Base-by-base conservation (phyloP, 192 early-diverging fungal genomes). In the Mortierella claussenii region DNA sequence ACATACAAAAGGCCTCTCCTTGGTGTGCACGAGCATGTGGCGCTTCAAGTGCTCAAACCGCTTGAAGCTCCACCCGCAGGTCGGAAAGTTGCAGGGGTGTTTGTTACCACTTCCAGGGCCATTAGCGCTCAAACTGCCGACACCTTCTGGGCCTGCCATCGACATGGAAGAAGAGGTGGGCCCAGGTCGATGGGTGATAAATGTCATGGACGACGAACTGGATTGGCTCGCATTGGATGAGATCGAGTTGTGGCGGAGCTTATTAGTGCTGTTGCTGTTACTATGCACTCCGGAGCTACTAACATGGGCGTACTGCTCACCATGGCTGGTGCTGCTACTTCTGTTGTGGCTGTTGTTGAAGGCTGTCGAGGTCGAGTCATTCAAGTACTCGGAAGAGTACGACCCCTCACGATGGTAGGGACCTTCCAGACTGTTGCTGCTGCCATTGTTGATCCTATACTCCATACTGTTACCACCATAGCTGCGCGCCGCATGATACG, bases 41-140 rank as follows among this genome's bases (percentile, higher is more conserved):
- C 92, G 88, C 28, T 90, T 93, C 12, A 95, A 79, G 67, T 95
- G 93, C 68, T 93, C 91, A 47, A 89, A 92, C 27, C 91, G 84
- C 68, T 93, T 93, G 65, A 94, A 94, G 31, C 80, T 84, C 86
- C 85, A 87, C 23, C 56, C 62, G 28, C 80, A 82, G 13, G 65
- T 59, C 0, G 80, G 69, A 49, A 71, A 79, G 36, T 78, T 65
- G 66, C 80, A 82, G 18, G 60, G 67, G 30, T 81, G 74, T 18
- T 79, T 79, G 60, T 75, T 75, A 33, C 37, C 37, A 40, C 37
- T 13, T 10, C 37, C 13, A 40, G 37, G 13, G 13, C 37, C 37
- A 40, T 13, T 13, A 40, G 7, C 13, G n/a, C n/a, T n/a, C n/a
- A n/a, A n/a, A n/a, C n/a, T n/a, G n/a, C n/a, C n/a, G n/a, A n/a